phyloP scores from a whole-genome alignment of 495 filamentous ascomycete genomes.

The Tetracladium setigerum region DNA sequence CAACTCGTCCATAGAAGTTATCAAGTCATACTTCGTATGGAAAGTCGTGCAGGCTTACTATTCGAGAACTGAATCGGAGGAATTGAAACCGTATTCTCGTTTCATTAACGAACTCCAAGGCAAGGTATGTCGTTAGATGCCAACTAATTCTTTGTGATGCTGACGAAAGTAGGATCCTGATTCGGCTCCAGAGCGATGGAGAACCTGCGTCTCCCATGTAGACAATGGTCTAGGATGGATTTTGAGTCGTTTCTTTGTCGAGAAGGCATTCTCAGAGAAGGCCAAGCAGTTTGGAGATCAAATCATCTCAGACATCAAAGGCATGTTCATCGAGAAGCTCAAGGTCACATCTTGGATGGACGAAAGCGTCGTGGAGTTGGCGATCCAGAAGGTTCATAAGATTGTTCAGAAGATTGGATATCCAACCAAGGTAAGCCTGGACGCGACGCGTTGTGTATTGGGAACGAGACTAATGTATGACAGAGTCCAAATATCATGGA shows the following conservation, averaged over 20 bases:
- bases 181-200: slow-evolving; percentile 59
- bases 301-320: slow-evolving; percentile 63
- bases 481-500: slow-evolving; percentile 54
- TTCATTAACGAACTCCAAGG: slow-evolving; percentile 52
- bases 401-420: slow-evolving; percentile 72
- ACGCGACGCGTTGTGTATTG: not conserved
- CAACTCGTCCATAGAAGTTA: slow-evolving; percentile 36
- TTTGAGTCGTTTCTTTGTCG: slow-evolving; percentile 59
- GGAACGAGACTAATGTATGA: not conserved
- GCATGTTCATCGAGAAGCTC: slow-evolving; percentile 53
- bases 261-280: slow-evolving; percentile 54
- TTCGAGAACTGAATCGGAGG: slow-evolving; percentile 46
- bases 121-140: slow-evolving; percentile 17
- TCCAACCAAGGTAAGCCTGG: slow-evolving; percentile 40
- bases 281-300: slow-evolving; percentile 60
- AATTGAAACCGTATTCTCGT: slow-evolving; percentile 46
- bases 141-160: not conserved
- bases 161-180: slow-evolving; percentile 44
- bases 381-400: slow-evolving; percentile 60
- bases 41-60: slow-evolving; percentile 49
- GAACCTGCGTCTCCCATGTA: slow-evolving; percentile 52
- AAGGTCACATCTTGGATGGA: slow-evolving; percentile 61
- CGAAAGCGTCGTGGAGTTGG: slow-evolving; percentile 50
- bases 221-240: slow-evolving; percentile 51
- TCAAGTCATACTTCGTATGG: slow-evolving; percentile 53